These are phyloP conservation scores for Pleurotus cornucopiae DNA, from an alignment of 768 basidiomycete genomes.

Conservation along the genomic window DNA sequence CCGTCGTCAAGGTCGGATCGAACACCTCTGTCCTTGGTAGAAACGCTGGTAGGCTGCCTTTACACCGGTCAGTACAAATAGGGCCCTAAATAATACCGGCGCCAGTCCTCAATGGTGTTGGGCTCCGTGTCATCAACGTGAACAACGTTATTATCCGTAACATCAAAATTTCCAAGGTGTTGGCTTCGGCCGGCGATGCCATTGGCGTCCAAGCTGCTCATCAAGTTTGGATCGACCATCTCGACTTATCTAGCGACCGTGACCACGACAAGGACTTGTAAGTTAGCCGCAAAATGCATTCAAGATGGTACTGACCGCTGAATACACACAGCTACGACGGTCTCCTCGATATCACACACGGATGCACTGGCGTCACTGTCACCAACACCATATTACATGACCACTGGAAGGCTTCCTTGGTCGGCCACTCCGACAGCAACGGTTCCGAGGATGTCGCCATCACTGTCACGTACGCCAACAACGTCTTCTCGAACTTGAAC, in stretches of 20 bases:
- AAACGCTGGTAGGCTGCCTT: conserved; percentile 26
- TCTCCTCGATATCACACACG: conserved; percentile 15
- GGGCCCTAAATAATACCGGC: no score
- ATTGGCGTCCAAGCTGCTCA: conserved; percentile 36
- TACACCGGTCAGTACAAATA: no score
- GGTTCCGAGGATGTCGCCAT: conserved; percentile 23
- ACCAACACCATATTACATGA: conserved; percentile 36
- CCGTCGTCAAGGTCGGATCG: conserved; percentile 36
- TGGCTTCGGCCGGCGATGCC: conserved; percentile 40
- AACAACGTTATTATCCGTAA: conserved; percentile 47
- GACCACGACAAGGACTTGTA: conserved; percentile 41
- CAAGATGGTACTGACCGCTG: background rate
- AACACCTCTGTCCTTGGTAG: conserved; percentile 41
- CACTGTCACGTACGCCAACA: conserved; percentile 11
- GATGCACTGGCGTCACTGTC: conserved; percentile 35
- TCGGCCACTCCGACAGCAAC: conserved; percentile 41
- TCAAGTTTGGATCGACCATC: conserved; percentile 44
- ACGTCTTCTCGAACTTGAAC: conserved; percentile 15
- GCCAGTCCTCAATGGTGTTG: conserved; percentile 39
- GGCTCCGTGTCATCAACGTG: conserved; percentile 37
- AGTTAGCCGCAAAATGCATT: conserved; percentile 6
- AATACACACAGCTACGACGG: conserved; percentile 34
- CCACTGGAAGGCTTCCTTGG: conserved; percentile 44
- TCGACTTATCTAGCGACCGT: conserved; percentile 39
- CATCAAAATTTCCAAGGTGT: conserved; percentile 44